Evolutionary conservation across 2,329 filamentous ascomycete species (phyloP).

Genomic region (Seiridium cupressi): DNA sequence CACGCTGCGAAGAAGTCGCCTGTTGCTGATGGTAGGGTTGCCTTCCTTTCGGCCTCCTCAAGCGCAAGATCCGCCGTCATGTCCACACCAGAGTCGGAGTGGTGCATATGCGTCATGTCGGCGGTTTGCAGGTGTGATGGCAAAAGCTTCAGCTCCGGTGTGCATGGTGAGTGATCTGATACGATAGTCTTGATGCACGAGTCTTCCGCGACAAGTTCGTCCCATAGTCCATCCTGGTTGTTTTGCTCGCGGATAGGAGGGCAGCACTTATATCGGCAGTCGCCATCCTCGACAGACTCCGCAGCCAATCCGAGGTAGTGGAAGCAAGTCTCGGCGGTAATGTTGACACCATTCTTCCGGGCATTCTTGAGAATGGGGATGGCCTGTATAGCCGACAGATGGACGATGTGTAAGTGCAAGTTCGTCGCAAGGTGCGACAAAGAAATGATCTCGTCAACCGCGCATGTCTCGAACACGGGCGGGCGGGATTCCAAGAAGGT

Average conservation of each 20-base stretch:
- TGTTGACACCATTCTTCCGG: constrained; percentile 70
- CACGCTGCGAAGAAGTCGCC: constrained; percentile 96
- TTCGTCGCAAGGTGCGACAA: constrained; percentile 77
- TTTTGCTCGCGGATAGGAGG: constrained; percentile 79
- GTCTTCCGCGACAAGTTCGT: constrained; percentile 67
- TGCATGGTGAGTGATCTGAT: constrained; percentile 94
- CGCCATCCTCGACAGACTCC: constrained; percentile 78
- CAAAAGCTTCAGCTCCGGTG: constrained; percentile 87
- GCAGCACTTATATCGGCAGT: constrained; percentile 93
- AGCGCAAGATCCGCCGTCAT: constrained; percentile 33
- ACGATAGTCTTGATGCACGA: constrained; percentile 90
- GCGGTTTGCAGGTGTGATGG: constrained; percentile 63
- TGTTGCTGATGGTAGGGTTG: constrained; percentile 36
- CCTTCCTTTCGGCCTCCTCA: constrained; percentile 31
- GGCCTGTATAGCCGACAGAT: constrained; percentile 84
- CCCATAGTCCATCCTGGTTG: constrained; percentile 87
- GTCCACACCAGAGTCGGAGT: constrained; percentile 54
- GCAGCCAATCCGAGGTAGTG: constrained; percentile 86
- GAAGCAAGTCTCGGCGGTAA: constrained; percentile 94
- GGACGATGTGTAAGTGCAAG: constrained; percentile 88
- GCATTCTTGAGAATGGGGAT: constrained; percentile 79
- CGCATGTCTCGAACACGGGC: constrained; percentile 85
- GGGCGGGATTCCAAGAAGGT: constrained; percentile 93
- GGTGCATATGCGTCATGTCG: constrained; percentile 35
- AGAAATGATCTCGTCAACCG: constrained; percentile 81